Conservation (phyloP, 305 asterid species). For the Fraxinus floribunda region DNA sequence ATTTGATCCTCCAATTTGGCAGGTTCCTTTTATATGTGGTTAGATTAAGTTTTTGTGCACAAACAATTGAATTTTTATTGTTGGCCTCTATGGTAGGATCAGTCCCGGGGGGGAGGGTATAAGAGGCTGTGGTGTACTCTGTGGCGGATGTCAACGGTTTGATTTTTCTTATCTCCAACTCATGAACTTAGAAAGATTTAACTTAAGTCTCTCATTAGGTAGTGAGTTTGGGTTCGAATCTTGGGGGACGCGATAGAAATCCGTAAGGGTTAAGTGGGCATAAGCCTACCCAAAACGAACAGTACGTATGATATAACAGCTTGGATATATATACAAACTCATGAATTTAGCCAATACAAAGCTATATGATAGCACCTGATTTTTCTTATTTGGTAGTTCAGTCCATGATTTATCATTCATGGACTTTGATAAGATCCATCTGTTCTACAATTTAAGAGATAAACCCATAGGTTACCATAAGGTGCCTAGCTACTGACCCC, state of each 20-base stretch:
- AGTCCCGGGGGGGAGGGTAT: background rate
- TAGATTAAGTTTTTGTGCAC: background rate
- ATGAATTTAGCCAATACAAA: background rate
- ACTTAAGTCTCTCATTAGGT: too few species aligned
- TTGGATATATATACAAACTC: too few species aligned
- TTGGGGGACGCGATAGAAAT: too few species aligned
- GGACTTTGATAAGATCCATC: background rate
- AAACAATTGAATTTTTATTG: background rate
- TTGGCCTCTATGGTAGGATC: background rate
- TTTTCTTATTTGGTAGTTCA: background rate
- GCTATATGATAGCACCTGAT: background rate
- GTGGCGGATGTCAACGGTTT: background rate
- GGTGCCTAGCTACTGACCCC: background rate
- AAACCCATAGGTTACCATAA: background rate
- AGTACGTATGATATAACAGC: too few species aligned
- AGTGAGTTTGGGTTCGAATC: too few species aligned
- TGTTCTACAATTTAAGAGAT: background rate
- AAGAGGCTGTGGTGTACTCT: background rate
- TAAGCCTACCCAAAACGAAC: too few species aligned
- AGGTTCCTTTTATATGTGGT: background rate
- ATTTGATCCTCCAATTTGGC: background rate
- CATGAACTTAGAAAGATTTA: background rate
- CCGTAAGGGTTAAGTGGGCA: too few species aligned
- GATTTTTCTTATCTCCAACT: background rate
- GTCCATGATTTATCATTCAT: background rate